Base-by-base conservation (phyloP, 306 rosid genomes). In the Heteromeles arbutifolia region DNA sequence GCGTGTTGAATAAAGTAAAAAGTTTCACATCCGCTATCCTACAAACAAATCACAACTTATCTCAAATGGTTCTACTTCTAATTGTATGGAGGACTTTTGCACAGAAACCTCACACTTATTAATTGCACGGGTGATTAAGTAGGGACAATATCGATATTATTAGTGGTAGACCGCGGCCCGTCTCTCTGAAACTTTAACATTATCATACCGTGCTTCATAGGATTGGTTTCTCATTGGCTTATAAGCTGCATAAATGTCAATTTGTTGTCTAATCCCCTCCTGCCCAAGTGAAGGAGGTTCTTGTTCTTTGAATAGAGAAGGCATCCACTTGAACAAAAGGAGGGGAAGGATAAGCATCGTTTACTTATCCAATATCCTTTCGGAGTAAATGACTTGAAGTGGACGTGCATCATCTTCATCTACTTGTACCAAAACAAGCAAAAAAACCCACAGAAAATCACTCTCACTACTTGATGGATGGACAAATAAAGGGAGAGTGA, bases 1-100 rank as follows among this genome's bases (percentile, higher is more conserved):
- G 0, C 7, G 34, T 32, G 34, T 5, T 32, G 7, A 32, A 32
- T 32, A 32, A 32, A 32, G 34, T 32, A 32, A 32, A 32, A 32
- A 5, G 34, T 5, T 32, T 32, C 34, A 0, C 7, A 32, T 32
- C 0, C 0, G 1, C 6, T 32, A 31, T 32, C 0, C 6, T 32
- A 5, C 34, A 32, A 32, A 32, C 34, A 32, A 32, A 32, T 32
- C 34, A 32, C 0, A 34, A 34, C 9, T 34, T 0, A 34, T 34
- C 7, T 34, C 9, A 34, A 8, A 34, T 34, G 9, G 9, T 34
- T 7, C 0, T 0, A 0, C 0, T 34, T 34, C 2, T 34, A 34
- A 34, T 34, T 34, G 39, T 34, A 34, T 1, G 39, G 0, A 34
- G 0, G 39, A 2, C 39, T 34, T 7, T 34, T 34, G 39, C 9